These are phyloP conservation scores for Amanita brunnescens DNA, from an alignment of 768 basidiomycete species.

Conservation along the genomic window DNA sequence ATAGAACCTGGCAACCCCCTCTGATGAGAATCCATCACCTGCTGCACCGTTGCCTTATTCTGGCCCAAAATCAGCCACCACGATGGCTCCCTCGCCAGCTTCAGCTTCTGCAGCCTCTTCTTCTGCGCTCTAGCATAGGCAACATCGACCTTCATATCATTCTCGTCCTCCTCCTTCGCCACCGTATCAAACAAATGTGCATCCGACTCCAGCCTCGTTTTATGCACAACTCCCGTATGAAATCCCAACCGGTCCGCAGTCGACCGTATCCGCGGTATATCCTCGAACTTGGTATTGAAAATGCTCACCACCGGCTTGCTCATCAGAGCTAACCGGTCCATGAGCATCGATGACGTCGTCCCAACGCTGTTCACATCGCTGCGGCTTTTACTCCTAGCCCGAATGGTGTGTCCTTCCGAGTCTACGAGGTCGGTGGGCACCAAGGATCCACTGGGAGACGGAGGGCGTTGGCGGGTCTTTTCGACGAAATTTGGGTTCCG, in stretches of 20 bases:
- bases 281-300: conserved; percentile 19
- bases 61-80: conserved; percentile 27
- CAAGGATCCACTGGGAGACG: conserved; percentile 10
- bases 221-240: conserved; percentile 18
- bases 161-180: conserved; percentile 8
- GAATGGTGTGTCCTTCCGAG: conserved; percentile 18
- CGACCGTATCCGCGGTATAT: conserved; percentile 17
- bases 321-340: conserved; percentile 11
- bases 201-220: not conserved
- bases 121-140: conserved; percentile 7
- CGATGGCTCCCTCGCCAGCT: conserved; percentile 14
- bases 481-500: conserved; percentile 27
- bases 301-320: conserved; percentile 19
- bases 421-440: conserved; percentile 19
- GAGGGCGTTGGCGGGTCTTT: conserved; percentile 4
- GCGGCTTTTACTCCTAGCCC: conserved; percentile 3
- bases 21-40: conserved; percentile 18
- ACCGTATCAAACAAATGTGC: not conserved
- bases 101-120: not conserved
- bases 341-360: conserved; percentile 12
- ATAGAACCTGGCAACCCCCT: conserved; percentile 15
- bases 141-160: conserved; percentile 1
- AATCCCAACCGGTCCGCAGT: conserved; percentile 20
- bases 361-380: conserved; percentile 7
- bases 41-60: conserved; percentile 18